A percentile compares a stretch with the other conserved stretches of the same genome.
These are phyloP conservation scores for Malus sieversii DNA, from an alignment of 306 rosid genomes.

Conservation along the genomic window DNA sequence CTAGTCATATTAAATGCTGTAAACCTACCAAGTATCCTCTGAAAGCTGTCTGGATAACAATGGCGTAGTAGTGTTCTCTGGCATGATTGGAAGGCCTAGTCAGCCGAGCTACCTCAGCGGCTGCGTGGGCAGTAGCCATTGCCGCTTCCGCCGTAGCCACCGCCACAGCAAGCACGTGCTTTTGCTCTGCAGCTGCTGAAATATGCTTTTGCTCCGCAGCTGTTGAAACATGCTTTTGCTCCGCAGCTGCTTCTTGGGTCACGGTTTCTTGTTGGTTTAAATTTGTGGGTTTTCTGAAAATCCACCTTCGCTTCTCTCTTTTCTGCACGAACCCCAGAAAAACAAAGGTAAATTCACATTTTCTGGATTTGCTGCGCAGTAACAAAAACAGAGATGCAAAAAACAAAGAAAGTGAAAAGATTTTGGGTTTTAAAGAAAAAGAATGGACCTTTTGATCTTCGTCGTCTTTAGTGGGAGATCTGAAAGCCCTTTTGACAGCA, in stretches of 20 bases:
- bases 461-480: constrained; percentile 96
- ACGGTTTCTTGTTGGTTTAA: constrained; percentile 39
- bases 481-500: constrained; percentile 97
- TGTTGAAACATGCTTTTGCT: not conserved
- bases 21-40: constrained; percentile 80
- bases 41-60: constrained; percentile 76
- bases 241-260: constrained; percentile 21
- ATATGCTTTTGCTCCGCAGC: constrained; percentile 1
- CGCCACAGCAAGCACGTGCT: constrained; percentile 64
- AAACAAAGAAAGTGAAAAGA: not conserved
- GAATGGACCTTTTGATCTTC: constrained; percentile 60
- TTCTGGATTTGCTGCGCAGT: not conserved
- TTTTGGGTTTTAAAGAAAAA: not conserved
- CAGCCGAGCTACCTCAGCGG: constrained; percentile 59
- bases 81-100: constrained; percentile 44
- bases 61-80: constrained; percentile 40
- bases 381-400: not conserved
- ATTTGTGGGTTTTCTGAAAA: constrained; percentile 53
- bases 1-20: not conserved
- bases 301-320: constrained; percentile 85
- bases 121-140: constrained; percentile 70
- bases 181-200: constrained; percentile 32
- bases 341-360: not conserved
- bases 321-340: constrained; percentile 36
- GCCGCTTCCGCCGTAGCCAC: constrained; percentile 82